A percentile compares a stretch with the other conserved stretches of the same genome.
phyloP scores from a whole-genome alignment of 495 filamentous ascomycete species.

The Penicillium flavigenum region DNA sequence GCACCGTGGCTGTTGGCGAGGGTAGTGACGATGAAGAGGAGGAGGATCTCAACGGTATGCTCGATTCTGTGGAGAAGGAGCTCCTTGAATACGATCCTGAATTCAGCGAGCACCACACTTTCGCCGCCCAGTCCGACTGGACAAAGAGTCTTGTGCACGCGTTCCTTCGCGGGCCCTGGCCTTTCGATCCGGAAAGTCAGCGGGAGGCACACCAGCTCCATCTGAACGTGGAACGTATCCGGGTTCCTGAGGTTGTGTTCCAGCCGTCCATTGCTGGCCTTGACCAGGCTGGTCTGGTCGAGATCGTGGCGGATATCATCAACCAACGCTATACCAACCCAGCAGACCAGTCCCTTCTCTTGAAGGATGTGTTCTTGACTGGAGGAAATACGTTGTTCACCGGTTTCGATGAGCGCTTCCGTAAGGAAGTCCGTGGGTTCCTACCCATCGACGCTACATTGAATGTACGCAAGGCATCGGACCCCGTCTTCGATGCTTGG shows the following conservation, averaged over 20 bases:
- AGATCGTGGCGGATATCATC: constrained; percentile 84
- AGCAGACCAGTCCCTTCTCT: constrained; percentile 58
- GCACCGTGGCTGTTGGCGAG: constrained; percentile 79
- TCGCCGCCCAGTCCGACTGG: constrained; percentile 92
- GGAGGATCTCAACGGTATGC: constrained; percentile 71
- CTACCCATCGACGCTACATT: constrained; percentile 68
- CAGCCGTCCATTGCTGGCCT: constrained; percentile 93
- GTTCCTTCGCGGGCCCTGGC: constrained; percentile 81
- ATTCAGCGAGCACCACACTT: constrained; percentile 86
- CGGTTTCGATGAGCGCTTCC: constrained; percentile 81
- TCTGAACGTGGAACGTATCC: constrained; percentile 94
- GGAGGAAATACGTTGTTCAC: constrained; percentile 88
- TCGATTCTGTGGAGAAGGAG: constrained; percentile 76
- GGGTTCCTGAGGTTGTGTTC: constrained; percentile 93
- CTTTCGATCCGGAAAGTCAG: constrained; percentile 77
- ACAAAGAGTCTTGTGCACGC: constrained; percentile 85
- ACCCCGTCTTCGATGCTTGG: constrained; percentile 86
- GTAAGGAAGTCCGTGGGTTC: constrained; percentile 65
- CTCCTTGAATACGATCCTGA: constrained; percentile 81
- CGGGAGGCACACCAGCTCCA: constrained; percentile 85
- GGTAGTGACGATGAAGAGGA: constrained; percentile 77
- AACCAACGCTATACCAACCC: constrained; percentile 67
- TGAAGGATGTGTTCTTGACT: constrained; percentile 88
- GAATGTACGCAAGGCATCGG: constrained; percentile 63
- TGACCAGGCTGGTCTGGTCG: constrained; percentile 89